Conservation (phyloP, 2,329 filamentous ascomycete species). For the Ceratocystiopsis sp. region DNA sequence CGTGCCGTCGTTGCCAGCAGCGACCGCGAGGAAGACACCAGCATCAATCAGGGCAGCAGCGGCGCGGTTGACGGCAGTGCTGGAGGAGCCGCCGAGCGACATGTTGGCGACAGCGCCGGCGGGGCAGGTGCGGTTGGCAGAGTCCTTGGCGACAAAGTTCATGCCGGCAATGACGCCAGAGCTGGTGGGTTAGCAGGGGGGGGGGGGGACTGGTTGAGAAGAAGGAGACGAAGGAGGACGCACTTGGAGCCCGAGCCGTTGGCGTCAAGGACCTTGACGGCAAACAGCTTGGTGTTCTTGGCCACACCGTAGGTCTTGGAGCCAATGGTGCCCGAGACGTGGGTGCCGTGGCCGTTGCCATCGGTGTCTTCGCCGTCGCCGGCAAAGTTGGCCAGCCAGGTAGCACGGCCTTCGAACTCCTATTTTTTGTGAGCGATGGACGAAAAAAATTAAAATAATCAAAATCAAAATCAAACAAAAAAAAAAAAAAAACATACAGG, state of each 20-base stretch:
- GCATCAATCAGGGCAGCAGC: conserved; percentile 86
- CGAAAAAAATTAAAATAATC: no score
- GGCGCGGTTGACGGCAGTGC: conserved; percentile 71
- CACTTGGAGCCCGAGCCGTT: conserved; percentile 92
- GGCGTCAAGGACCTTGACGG: conserved; percentile 94
- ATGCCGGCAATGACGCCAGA: conserved; percentile 97
- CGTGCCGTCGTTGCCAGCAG: conserved; percentile 95
- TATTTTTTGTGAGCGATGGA: no score
- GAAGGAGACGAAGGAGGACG: no score
- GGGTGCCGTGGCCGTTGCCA: conserved; percentile 95
- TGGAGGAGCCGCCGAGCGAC: conserved; percentile 97
- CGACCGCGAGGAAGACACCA: conserved; percentile 94
- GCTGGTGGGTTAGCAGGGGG: no score
- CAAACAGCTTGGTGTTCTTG: conserved; percentile 94
- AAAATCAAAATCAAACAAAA: no score
- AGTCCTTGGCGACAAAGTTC: conserved; percentile 83
- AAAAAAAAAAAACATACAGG: conserved; percentile 24
- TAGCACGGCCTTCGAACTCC: conserved; percentile 90
- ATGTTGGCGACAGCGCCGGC: conserved; percentile 99
- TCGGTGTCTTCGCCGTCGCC: conserved; percentile 68
- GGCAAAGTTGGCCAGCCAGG: conserved; percentile 96
- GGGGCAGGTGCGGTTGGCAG: conserved; percentile 85
- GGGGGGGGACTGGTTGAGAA: no score
- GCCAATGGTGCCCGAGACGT: conserved; percentile 95
- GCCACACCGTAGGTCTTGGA: conserved; percentile 99